These are phyloP conservation scores for Triticum turgidum DNA, from an alignment of 176 grass and related monocot species.

Conservation along the genomic window DNA sequence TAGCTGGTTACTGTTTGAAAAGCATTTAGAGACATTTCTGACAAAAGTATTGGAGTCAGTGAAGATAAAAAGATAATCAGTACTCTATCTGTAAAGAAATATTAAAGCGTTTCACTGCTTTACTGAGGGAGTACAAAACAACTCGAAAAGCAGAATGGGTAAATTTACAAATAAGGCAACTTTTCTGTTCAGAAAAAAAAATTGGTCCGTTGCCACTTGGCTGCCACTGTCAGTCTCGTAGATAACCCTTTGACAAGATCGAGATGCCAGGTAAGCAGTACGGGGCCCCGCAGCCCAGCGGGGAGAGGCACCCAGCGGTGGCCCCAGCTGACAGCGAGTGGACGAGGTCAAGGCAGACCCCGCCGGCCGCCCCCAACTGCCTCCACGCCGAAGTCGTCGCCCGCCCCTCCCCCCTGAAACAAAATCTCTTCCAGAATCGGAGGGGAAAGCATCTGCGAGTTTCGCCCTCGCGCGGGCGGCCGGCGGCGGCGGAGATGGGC, in stretches of 20 bases:
- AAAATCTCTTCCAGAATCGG: neutral
- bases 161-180: too few relatives aligned
- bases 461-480: neutral
- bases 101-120: too few relatives aligned
- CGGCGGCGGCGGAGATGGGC: constrained; percentile 45
- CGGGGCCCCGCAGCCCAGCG: neutral
- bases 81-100: too few relatives aligned
- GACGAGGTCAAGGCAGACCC: neutral
- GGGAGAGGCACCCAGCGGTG: neutral
- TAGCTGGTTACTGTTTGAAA: too few relatives aligned
- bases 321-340: neutral
- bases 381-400: constrained; percentile 9
- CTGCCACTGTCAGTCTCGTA: neutral
- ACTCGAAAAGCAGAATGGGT: too few relatives aligned
- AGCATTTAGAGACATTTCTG: too few relatives aligned
- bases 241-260: neutral
- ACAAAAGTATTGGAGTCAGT: too few relatives aligned
- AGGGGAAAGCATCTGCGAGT: neutral
- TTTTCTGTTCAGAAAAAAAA: too few relatives aligned
- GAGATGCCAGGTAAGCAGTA: neutral
- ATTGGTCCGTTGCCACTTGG: too few relatives aligned
- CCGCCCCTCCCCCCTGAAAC: neutral
- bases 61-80: too few relatives aligned
- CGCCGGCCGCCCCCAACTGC: neutral
- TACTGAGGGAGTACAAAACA: too few relatives aligned